phyloP scores from a whole-genome alignment of 495 filamentous ascomycete genomes.

The Astrothelium subdiscretum region DNA sequence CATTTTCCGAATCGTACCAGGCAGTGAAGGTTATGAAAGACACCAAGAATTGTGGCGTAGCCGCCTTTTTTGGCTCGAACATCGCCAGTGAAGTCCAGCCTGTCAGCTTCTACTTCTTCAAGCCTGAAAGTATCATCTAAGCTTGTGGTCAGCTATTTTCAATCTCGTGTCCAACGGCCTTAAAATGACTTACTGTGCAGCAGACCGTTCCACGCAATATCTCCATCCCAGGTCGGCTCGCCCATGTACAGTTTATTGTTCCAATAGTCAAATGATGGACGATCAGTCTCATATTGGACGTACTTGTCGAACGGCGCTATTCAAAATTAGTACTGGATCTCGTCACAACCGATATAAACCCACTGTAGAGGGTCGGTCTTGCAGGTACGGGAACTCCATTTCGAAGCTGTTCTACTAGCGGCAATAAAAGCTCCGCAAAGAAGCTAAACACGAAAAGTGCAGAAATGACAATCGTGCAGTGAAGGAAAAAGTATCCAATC shows the following conservation, averaged over 20 bases:
- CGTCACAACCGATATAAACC: not conserved
- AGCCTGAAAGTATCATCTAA: not conserved
- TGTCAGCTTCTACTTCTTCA: not conserved
- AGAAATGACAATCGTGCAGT: not conserved
- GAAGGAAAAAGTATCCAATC: not conserved
- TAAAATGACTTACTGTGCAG: not conserved
- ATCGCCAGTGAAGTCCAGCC: not conserved
- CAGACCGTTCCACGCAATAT: not conserved
- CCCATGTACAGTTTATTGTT: not conserved
- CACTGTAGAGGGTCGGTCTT: not conserved
- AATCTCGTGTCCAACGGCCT: not conserved
- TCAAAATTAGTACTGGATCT: not conserved
- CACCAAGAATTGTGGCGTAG: not conserved
- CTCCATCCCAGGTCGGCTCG: not conserved
- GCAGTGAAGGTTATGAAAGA: conserved; percentile 5
- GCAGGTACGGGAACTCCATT: not conserved
- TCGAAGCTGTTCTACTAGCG: not conserved
- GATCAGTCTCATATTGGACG: not conserved
- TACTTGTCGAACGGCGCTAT: not conserved
- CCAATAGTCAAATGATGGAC: not conserved
- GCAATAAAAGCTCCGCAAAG: not conserved
- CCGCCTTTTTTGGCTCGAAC: not conserved
- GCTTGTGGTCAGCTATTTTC: not conserved
- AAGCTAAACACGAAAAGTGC: not conserved
- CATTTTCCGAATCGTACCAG: not conserved